Evolutionary conservation across 2,329 filamentous ascomycete species (phyloP).

Genomic region (Zarea fungicola): DNA sequence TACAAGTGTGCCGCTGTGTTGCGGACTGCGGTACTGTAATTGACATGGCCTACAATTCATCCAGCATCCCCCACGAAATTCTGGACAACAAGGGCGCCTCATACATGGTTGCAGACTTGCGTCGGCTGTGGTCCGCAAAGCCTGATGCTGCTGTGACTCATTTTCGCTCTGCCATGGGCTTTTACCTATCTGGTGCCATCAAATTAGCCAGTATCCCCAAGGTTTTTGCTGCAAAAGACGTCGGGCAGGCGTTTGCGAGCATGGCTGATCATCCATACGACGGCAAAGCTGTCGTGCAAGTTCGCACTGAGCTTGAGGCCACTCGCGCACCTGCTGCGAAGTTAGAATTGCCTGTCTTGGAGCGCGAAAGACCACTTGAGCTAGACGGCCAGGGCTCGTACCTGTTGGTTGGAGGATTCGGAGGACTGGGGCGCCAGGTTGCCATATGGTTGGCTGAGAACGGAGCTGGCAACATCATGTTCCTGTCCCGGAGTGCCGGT

Average conservation of each 20-base stretch:
- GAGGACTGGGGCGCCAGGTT: conserved; percentile 42
- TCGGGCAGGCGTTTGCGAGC: not conserved
- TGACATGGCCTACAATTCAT: not conserved
- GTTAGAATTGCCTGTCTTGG: not conserved
- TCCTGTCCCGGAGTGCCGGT: conserved; percentile 23
- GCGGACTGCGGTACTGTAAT: not conserved
- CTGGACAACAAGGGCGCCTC: not conserved
- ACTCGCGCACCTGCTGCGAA: not conserved
- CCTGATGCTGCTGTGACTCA: not conserved
- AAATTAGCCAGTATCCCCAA: not conserved
- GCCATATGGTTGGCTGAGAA: conserved; percentile 40
- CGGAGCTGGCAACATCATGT: conserved; percentile 39
- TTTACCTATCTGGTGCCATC: not conserved
- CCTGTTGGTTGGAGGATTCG: conserved; percentile 42
- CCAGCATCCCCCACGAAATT: not conserved
- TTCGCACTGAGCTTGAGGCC: not conserved
- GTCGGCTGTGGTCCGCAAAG: not conserved
- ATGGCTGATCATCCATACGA: not conserved
- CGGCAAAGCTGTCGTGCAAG: not conserved
- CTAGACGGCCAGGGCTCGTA: conserved; percentile 23
- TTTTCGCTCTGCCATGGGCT: not conserved
- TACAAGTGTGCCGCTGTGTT: not conserved
- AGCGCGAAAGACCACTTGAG: not conserved
- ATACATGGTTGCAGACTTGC: not conserved
- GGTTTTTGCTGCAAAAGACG: not conserved